A percentile compares a stretch with the other conserved stretches of the same genome.
Evolutionary conservation across 2,329 filamentous ascomycete species (phyloP).

Genomic region (Hymenoscyphus fructigenus): DNA sequence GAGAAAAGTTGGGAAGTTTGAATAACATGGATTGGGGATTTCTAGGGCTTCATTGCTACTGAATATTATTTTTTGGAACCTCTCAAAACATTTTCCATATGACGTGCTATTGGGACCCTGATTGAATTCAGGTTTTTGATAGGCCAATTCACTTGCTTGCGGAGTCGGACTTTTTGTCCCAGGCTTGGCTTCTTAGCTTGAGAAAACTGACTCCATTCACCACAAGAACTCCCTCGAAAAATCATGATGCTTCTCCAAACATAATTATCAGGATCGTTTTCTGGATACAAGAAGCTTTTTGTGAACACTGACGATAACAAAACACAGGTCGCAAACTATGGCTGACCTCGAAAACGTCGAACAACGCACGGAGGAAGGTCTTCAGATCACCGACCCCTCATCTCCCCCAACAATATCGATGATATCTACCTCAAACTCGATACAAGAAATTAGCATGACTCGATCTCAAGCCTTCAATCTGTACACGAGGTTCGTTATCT

Average conservation of each 20-base stretch:
- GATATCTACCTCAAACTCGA: neutral
- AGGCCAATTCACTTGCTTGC: no score
- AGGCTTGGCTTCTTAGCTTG: no score
- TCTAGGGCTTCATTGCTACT: neutral
- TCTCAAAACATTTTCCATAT: neutral
- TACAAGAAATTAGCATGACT: slow-evolving; percentile 28
- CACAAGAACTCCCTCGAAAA: no score
- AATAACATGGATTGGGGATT: neutral
- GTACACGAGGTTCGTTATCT: slow-evolving; percentile 39
- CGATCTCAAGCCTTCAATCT: slow-evolving; percentile 41
- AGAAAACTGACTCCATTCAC: no score
- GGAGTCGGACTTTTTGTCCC: no score
- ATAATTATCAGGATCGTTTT: no score
- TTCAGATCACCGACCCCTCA: neutral
- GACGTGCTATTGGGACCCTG: neutral
- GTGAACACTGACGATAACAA: neutral
- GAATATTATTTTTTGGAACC: slow-evolving; percentile 10
- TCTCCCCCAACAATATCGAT: neutral
- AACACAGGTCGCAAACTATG: neutral
- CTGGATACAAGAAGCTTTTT: no score
- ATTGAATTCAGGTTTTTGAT: no score
- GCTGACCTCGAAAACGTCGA: neutral
- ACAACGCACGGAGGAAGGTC: neutral
- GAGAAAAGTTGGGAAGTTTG: slow-evolving; percentile 6
- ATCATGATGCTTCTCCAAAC: no score